Evolutionary conservation across 2,329 filamentous ascomycete genomes (phyloP).

Genomic region (Cytospora leucostoma): DNA sequence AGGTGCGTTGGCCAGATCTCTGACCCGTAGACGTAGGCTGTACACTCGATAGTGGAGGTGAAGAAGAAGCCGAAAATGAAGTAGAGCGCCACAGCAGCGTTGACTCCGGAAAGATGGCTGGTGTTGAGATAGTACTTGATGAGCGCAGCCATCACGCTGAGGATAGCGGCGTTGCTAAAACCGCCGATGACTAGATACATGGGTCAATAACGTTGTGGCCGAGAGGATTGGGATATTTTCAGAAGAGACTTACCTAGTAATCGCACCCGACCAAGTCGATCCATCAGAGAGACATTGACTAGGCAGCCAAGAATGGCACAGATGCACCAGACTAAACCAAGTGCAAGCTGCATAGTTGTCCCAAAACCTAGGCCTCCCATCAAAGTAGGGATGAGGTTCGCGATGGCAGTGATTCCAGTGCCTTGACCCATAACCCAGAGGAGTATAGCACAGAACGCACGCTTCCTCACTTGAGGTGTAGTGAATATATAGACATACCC

Average conservation of each 20-base stretch:
- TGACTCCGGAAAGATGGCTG: conserved; percentile 30
- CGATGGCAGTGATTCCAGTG: conserved; percentile 36
- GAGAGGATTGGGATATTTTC: not conserved
- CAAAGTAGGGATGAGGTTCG: conserved; percentile 35
- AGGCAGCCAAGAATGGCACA: conserved; percentile 34
- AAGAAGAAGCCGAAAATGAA: conserved; percentile 34
- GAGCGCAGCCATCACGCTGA: conserved; percentile 32
- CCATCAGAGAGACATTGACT: conserved; percentile 34
- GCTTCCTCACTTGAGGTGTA: conserved; percentile 10
- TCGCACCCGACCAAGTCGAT: conserved; percentile 35
- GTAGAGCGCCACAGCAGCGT: conserved; percentile 32
- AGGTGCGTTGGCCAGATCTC: conserved; percentile 41
- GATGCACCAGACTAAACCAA: conserved; percentile 35
- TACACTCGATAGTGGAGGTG: conserved; percentile 34
- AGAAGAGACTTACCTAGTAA: conserved; percentile 21
- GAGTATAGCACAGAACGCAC: conserved; percentile 19
- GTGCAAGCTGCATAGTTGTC: conserved; percentile 34
- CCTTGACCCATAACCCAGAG: conserved; percentile 31
- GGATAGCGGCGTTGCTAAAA: conserved; percentile 28
- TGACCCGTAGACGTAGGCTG: conserved; percentile 36
- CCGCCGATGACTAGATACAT: conserved; percentile 31
- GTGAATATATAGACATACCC: conserved; percentile 35
- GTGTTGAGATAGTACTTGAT: conserved; percentile 32
- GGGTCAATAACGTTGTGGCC: conserved; percentile 14
- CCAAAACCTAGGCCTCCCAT: conserved; percentile 37